Evolutionary conservation across 768 basidiomycete species (phyloP), one percentile per base, ranked within the genome.

Genomic region (Mycena kentingensis): DNA sequence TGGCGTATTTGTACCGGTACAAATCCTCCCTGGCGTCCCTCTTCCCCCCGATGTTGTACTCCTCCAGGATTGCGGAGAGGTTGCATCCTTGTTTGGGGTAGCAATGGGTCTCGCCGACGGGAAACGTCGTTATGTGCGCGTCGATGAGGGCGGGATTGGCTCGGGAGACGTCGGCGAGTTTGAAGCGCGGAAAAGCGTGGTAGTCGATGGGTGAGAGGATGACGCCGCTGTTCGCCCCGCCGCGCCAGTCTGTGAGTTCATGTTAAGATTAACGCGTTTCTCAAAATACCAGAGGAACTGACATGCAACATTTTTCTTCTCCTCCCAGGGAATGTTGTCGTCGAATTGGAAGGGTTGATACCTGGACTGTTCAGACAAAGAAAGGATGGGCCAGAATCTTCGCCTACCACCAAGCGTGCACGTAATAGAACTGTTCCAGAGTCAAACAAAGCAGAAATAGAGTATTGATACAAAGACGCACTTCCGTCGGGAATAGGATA

Each of bases 131-230:
- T 7, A 49, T 37, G 2, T 12, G n/a, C 5, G 26, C 47, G 34
- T 49, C 47, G 19, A 49, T 18, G 35, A 49, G 47, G 19, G 3
- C 47, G 11, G 47, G 47, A 12, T 38, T 32, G 22, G 32, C 34
- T 5, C 35, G 34, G 3, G 18, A 7, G 35, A 49, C 7, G 25
- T 49, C 47, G 25, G 29, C 21, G 11, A 37, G 34, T 16, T n/a
- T 37, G 41, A 54, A 54, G 31, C 52, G 52, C 41, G 37, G n/a
- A 26, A 48, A 54, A n/a, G 28, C n/a, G 37, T 29, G 52, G 38
- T 43, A 54, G 32, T 54, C 49, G 26, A 25, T 12, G 25, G 25
- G 39, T n/a, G n/a, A n/a, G 31, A 35, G 12, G 16, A 52, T 47
- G 31, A 19, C n/a, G 4, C 52, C 52, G 29, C 47, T 42, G 2